Conservation (phyloP, 2,329 filamentous ascomycete species). For the Tothia fuscella region DNA sequence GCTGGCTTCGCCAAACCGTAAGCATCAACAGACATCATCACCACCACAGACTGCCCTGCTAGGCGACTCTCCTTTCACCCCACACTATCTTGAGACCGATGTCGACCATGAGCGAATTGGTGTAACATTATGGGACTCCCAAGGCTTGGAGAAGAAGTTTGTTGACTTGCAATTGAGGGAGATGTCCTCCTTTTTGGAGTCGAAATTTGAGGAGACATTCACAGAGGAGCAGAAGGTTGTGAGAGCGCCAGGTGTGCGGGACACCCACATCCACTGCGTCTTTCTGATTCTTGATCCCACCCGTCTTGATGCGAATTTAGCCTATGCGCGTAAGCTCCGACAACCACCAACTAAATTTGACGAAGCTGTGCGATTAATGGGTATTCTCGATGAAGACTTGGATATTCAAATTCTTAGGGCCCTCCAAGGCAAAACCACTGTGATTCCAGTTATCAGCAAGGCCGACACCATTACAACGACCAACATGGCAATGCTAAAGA, state of each 20-base stretch:
- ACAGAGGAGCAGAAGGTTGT: slow-evolving; percentile 96
- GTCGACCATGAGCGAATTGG: slow-evolving; percentile 86
- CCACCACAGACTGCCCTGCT: slow-evolving; percentile 35
- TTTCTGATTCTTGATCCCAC: slow-evolving; percentile 85
- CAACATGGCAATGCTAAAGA: slow-evolving; percentile 88
- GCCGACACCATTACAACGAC: slow-evolving; percentile 92
- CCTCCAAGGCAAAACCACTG: slow-evolving; percentile 84
- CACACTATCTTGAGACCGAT: slow-evolving; percentile 86
- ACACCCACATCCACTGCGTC: slow-evolving; percentile 94
- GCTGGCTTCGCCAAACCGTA: slow-evolving; percentile 69
- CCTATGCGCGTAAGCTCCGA: slow-evolving; percentile 48
- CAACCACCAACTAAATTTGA: slow-evolving; percentile 27
- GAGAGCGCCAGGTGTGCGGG: slow-evolving; percentile 79
- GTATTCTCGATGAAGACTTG: slow-evolving; percentile 73
- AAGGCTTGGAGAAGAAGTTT: slow-evolving; percentile 86
- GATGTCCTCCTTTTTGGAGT: slow-evolving; percentile 85
- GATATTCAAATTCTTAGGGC: slow-evolving; percentile 83
- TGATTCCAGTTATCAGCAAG: slow-evolving; percentile 92
- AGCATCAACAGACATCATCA: slow-evolving; percentile 41
- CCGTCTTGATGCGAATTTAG: slow-evolving; percentile 70
- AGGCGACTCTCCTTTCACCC: slow-evolving; percentile 52
- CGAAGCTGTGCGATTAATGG: slow-evolving; percentile 34
- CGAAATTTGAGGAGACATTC: slow-evolving; percentile 97
- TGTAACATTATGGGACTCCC: slow-evolving; percentile 91
- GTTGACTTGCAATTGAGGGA: slow-evolving; percentile 89